phyloP scores from a whole-genome alignment of 495 filamentous ascomycete genomes.

The Cercophora sp. region DNA sequence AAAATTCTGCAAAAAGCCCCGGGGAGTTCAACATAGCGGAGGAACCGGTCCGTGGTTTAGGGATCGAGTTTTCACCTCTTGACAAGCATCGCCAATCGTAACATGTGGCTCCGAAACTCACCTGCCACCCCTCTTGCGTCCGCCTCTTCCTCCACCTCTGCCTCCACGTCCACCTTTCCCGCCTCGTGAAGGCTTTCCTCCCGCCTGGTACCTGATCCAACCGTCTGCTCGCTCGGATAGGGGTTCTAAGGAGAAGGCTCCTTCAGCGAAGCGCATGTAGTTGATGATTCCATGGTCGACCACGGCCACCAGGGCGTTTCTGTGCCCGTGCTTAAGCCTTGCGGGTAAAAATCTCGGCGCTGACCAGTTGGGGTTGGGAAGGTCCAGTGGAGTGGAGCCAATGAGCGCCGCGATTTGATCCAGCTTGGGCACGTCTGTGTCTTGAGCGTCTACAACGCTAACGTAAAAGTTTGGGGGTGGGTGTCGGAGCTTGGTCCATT shows the following conservation, averaged over 20 bases:
- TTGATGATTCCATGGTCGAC: constrained; percentile 88
- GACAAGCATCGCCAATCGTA: too few species aligned
- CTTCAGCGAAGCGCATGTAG: constrained; percentile 75
- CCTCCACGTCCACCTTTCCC: constrained; percentile 5
- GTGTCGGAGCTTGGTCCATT: constrained; percentile 71
- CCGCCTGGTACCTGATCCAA: constrained; percentile 31
- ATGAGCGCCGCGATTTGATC: constrained; percentile 66
- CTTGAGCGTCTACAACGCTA: constrained; percentile 71
- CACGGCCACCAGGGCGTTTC: constrained; percentile 80
- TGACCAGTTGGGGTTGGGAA: constrained; percentile 50
- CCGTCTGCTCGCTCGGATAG: constrained; percentile 54
- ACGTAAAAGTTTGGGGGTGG: constrained; percentile 77
- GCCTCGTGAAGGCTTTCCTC: constrained; percentile 17
- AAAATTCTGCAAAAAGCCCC: too few species aligned
- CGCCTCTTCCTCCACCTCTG: background rate
- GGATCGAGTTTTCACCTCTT: too few species aligned
- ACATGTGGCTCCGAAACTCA: too few species aligned
- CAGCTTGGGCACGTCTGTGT: constrained; percentile 65
- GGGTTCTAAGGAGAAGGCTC: constrained; percentile 71
- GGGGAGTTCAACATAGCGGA: too few species aligned
- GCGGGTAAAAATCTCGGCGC: constrained; percentile 50
- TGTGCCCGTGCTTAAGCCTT: constrained; percentile 77
- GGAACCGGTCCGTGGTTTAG: too few species aligned
- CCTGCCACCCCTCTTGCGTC: constrained; percentile 1
- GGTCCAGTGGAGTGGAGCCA: constrained; percentile 61